Base-by-base conservation (phyloP, 805 yeast species). In the Citeromyces matritensis region DNA sequence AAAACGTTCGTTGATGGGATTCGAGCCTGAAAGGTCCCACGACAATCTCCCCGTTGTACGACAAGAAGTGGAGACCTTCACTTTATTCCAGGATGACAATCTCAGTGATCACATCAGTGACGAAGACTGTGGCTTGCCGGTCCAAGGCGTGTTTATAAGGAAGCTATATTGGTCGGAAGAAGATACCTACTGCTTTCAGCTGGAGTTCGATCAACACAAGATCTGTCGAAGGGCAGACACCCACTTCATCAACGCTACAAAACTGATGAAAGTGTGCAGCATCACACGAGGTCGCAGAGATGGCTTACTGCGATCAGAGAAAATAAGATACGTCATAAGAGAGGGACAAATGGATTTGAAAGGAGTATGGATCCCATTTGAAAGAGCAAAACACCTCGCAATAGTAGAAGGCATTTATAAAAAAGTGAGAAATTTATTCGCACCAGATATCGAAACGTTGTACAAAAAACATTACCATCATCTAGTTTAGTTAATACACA, bases 361-460 rank as follows among this genome's bases (percentile, higher is more conserved):
- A 56, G 93, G 93, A 24, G 93, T 81, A 30, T 81, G 93, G 93
- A 78, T 81, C 37, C 93, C 93, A 2, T 78, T 78, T 47, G 86
- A 80, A 39, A 60, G 91, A 31, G 93, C 93, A 2, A 58, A 73
- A 30, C 76, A 78, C 24, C 76, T 80, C 71, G 93, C 93, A 12
- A 78, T 76, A 51, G 63, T 76, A 39, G 91, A 81, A 48, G 79
- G 82, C 27, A 78, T 77, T 37, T 69, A 67, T 15, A 82, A 76
- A 42, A 44, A 67, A 26, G 58, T 76, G 36, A 74, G 72, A 43
- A 83, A 84, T 3, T 55, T 77, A 29, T 74, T 77, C 49, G 86
- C 79, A 24, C n/a, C 29, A 11, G 15, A 26, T 13, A 26, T 26
- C 7, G 14, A 15, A 11, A 44, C 69, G 8, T 12, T 14, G 15